These are phyloP conservation scores for Kodamaea kakaduensis DNA, from an alignment of 805 yeast genomes.

Conservation along the genomic window DNA sequence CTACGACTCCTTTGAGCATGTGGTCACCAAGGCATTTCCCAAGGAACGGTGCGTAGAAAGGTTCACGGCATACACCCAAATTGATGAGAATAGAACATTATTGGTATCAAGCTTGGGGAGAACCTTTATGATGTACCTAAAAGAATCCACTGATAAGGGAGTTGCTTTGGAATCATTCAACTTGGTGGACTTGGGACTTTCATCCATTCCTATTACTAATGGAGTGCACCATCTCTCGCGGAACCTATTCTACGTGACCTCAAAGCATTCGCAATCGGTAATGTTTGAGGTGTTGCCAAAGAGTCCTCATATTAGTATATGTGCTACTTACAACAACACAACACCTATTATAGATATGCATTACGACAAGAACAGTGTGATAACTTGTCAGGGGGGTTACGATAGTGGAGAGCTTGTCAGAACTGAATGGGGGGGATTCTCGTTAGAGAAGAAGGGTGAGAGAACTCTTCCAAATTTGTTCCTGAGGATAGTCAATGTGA, in stretches of 20 bases:
- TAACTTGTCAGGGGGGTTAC: slow-evolving; percentile 33
- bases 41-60: slow-evolving; percentile 4
- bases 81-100: slow-evolving; percentile 27
- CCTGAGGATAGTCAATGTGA: slow-evolving; percentile 2
- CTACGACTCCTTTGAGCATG: slow-evolving; percentile 8
- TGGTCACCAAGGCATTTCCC: slow-evolving; percentile 19
- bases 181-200: slow-evolving; percentile 23
- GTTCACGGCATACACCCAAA: slow-evolving; percentile 14
- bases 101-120: slow-evolving; percentile 28
- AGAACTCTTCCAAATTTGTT: not conserved
- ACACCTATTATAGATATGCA: slow-evolving; percentile 32
- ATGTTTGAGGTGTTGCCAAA: slow-evolving; percentile 23
- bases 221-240: slow-evolving; percentile 23
- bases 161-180: slow-evolving; percentile 15
- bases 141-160: not conserved
- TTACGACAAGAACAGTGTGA: slow-evolving; percentile 9
- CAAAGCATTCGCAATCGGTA: slow-evolving; percentile 29
- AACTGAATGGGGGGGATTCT: not conserved
- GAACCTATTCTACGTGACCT: slow-evolving; percentile 27
- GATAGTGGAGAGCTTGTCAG: slow-evolving; percentile 27
- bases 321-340: slow-evolving; percentile 19
- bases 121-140: slow-evolving; percentile 22
- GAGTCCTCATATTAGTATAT: slow-evolving; percentile 25
- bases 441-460: not conserved
- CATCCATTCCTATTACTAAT: slow-evolving; percentile 25